Evolutionary conservation across 306 rosid genomes (phyloP), one percentile per base, ranked within the genome.

Genomic region (Medicago truncatula): DNA sequence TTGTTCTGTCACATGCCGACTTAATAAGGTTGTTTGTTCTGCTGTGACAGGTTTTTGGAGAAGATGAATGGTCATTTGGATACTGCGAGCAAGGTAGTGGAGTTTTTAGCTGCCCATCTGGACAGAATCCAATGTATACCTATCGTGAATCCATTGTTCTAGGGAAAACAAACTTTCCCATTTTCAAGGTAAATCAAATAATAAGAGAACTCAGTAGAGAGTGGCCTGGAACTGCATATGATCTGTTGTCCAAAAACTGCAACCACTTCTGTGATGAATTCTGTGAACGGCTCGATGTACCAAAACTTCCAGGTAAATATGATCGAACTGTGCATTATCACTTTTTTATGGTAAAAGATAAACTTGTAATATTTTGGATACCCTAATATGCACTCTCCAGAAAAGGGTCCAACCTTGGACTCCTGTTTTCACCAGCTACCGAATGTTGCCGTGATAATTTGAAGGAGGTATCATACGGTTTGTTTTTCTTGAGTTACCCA

Each of bases 31-130:
- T 65, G 60, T 76, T 60, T 68, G 23, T 82, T 77, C 52, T 74
- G 28, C 40, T 78, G 20, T 67, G 53, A 75, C 80, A 92, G 99
- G 83, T 96, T 72, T 89, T 75, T 87, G 98, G 98, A 68, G 96
- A 90, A 0, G 98, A 96, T 54, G 99, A 96, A 81, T 96, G 98
- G 98, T 96, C 99, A 56, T 96, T 96, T 87, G 99, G 99, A 77
- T 96, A 78, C 79, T 96, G 99, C 59, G 99, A 96, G 81, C 96
- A 89, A 87, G 98, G 98, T 77, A 87, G 88, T 54, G 99, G 99
- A 69, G 99, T 96, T 74, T 96, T 96, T 73, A 90, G 98, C 77
- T 96, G 98, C 80, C 97, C 99, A 63, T 88, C 96, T 39, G 89
- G 83, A 62, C 88, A 88, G 85, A 96, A 96, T 87, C 97, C 98